Base-by-base conservation (phyloP, 345 rosid genomes). In the Populus simonii region DNA sequence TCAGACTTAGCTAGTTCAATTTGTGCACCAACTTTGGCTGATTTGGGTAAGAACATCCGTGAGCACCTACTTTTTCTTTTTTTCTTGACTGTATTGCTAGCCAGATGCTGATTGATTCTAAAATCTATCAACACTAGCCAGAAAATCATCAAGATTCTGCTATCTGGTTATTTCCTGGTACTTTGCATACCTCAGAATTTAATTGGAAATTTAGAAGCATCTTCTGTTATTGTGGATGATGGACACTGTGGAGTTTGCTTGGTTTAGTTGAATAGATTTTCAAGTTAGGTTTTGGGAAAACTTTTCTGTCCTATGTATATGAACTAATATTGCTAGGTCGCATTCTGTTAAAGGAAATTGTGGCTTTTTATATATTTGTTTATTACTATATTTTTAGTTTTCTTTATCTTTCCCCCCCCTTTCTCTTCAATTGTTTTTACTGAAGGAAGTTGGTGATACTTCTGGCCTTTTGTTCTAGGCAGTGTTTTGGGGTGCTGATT, bases 401-500 rank as follows among this genome's bases (percentile, higher is more conserved):
- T 10, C 20, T 13, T 45, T 70, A 6, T 67, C 36, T 33, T 66
- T 35, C 31, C 1, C n/a, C 22, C 29, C 41, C 29, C 41, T 68
- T n/a, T 45, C 39, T 77, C 47, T 72, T 15, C 45, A 2, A 12
- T 70, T 20, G 39, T 15, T 73, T 76, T 53, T 59, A 74, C 68
- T 70, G 39, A 74, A 33, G 39, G 76, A 35, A 71, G 57, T 51
- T 22, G 17, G 27, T 47, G 53, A 76, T 62, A 13, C 45, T 71
- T 71, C 63, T 68, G 65, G 70, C 70, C 39, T 51, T 77, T 77
- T 33, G 22, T 66, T 74, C 76, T 12, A 65, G 53, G 39, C 31
- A 36, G 83, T 62, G 59, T 74, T 61, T 45, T 65, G 63, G 25
- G 17, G 33, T 67, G 66, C 69, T 74, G 35, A 63, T 63, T 83